Evolutionary conservation across 2,329 filamentous ascomycete genomes (phyloP), one percentile per base, ranked within the genome.

Genomic region (Fusarium denticulatum): DNA sequence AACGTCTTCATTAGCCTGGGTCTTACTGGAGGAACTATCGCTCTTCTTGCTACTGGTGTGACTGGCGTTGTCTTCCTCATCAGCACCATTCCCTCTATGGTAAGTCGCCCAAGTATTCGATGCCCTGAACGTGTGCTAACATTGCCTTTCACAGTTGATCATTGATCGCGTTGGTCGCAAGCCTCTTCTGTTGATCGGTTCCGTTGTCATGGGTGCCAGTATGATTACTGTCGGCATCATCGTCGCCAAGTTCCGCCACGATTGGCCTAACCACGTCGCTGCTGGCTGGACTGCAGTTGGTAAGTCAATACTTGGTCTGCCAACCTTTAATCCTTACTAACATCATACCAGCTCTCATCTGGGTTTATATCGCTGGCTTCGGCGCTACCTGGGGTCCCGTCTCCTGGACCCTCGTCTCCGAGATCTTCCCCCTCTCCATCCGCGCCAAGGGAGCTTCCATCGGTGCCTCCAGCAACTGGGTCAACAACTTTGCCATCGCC

Each of bases 61-160:
- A 91, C 92, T 9, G 92, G 92, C 7, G 90, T 94, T 40, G 88
- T 90, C 58, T 92, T 93, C 86, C 91, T 93, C 74, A 68, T 81
- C 13, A 76, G 67, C 47, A 82, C 80, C 7, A 63, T 82, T 5
- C 80, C 80, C 2, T 76, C 79, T 4, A 82, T 81, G 80, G 78
- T 71, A 43, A 58, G 47, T 36, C 6, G 5, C 20, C 5, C 7
- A 15, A 15, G 7, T 6, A 12, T 10, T 14, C 0, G 1, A 18
- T 28, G 6, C 4, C n/a, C 13, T 2, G 30, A 9, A 3, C 3
- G 7, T 16, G 3, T 42, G 28, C 60, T 66, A 57, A 66, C 24
- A 15, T 5, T 24, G 1, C 22, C 7, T 26, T 15, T 34, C 8
- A 8, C 14, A 66, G 64, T 40, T 68, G 28, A 77, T 85, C 6